Percentiles rank a stretch among this genome's conserved stretches.
Evolutionary conservation across 768 basidiomycete genomes (phyloP).

Genomic region (Clitopilus hobsonii): DNA sequence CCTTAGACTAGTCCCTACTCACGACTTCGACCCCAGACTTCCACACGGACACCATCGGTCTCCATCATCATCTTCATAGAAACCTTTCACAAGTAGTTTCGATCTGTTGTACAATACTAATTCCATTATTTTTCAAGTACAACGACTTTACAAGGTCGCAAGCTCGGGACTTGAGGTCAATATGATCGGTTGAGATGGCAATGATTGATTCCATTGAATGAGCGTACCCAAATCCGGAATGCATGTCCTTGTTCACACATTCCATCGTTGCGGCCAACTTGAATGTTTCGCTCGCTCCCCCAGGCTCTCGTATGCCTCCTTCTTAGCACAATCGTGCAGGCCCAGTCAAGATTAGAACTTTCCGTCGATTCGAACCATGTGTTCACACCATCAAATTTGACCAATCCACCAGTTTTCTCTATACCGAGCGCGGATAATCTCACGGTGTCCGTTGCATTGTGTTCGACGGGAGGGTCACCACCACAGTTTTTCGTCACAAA

Average conservation of each 20-base stretch:
- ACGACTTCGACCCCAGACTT: no score
- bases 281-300: slow-evolving; percentile 20
- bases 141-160: background rate
- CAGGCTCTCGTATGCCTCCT: slow-evolving; percentile 30
- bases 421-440: slow-evolving; percentile 35
- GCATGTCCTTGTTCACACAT: background rate
- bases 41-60: no score
- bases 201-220: background rate
- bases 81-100: no score
- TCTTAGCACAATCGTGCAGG: slow-evolving; percentile 21
- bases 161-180: no score
- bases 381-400: slow-evolving; percentile 23
- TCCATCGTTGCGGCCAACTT: background rate
- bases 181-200: background rate
- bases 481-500: slow-evolving; percentile 63
- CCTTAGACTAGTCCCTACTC: background rate
- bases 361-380: slow-evolving; percentile 29
- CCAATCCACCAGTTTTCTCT: slow-evolving; percentile 31
- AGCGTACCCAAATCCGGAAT: no score
- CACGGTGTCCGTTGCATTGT: slow-evolving; percentile 47
- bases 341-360: slow-evolving; percentile 27
- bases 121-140: background rate
- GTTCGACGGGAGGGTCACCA: slow-evolving; percentile 25
- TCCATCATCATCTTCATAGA: no score
- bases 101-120: background rate